Percentiles rank a stretch among this genome's conserved stretches.
phyloP scores from a whole-genome alignment of 2,329 filamentous ascomycete species.

The Fusarium xylarioides region DNA sequence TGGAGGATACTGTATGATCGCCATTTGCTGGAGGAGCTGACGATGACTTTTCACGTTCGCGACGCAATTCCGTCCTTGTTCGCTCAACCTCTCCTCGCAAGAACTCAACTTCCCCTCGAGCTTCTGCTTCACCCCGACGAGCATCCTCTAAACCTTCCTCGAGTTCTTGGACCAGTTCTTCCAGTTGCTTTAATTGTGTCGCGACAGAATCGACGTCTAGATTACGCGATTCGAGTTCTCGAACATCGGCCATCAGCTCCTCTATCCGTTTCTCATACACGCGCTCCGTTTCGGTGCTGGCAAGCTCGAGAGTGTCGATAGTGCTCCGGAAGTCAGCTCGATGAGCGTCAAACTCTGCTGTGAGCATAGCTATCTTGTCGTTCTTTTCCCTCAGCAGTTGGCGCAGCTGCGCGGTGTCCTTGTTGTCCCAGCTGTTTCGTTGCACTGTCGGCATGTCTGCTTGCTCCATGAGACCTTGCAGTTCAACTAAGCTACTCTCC shows the following conservation, averaged over 20 bases:
- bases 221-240: conserved; percentile 81
- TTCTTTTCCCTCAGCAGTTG: conserved; percentile 93
- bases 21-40: conserved; percentile 40
- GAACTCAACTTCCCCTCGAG: conserved; percentile 94
- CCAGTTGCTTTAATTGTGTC: conserved; percentile 89
- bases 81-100: conserved; percentile 93
- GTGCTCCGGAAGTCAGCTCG: conserved; percentile 96
- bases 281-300: conserved; percentile 92
- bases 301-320: conserved; percentile 94
- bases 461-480: conserved; percentile 74
- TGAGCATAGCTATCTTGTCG: conserved; percentile 93
- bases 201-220: conserved; percentile 94
- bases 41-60: conserved; percentile 84
- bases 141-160: conserved; percentile 97
- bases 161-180: conserved; percentile 94
- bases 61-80: conserved; percentile 84
- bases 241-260: conserved; percentile 82
- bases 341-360: conserved; percentile 92
- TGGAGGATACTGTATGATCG: conserved; percentile 62
- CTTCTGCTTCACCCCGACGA: conserved; percentile 91
- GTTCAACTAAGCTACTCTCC: conserved; percentile 85
- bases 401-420: conserved; percentile 79
- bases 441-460: conserved; percentile 54
- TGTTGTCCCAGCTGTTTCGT: conserved; percentile 67
- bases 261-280: conserved; percentile 96